Evolutionary conservation across 305 asterid genomes (phyloP).

Genomic region (Salvia sclarea): DNA sequence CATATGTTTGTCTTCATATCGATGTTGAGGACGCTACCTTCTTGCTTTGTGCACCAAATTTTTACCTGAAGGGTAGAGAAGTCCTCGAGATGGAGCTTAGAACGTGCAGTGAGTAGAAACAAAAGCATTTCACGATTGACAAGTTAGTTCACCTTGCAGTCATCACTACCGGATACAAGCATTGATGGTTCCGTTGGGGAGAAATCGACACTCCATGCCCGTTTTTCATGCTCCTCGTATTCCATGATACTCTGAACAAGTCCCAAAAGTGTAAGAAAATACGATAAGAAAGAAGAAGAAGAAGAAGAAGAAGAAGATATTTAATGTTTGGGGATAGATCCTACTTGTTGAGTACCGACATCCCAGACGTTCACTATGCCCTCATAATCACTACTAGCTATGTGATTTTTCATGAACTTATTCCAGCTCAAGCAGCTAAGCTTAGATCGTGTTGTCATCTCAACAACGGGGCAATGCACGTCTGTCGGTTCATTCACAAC

Average conservation of each 20-base stretch:
- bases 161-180: conserved; percentile 95
- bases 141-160: conserved; percentile 68
- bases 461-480: conserved; percentile 75
- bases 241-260: conserved; percentile 68
- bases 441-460: conserved; percentile 82
- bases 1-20: conserved; percentile 95
- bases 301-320: conserved; percentile 2
- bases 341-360: conserved; percentile 87
- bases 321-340: background rate
- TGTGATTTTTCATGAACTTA: conserved; percentile 64
- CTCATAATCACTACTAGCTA: conserved; percentile 93
- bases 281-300: background rate
- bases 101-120: background rate
- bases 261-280: conserved; percentile 23
- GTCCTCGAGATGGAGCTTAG: conserved; percentile 3
- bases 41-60: conserved; percentile 87
- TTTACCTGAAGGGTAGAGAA: conserved; percentile 53
- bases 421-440: conserved; percentile 97
- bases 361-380: conserved; percentile 96
- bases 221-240: conserved; percentile 93
- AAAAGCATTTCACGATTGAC: background rate
- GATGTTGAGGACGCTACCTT: conserved; percentile 77
- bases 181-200: conserved; percentile 76
- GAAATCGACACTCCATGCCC: conserved; percentile 96
- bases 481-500: conserved; percentile 77